Base-by-base conservation (phyloP, 768 basidiomycete species). In the Boletus vermiculosoides region DNA sequence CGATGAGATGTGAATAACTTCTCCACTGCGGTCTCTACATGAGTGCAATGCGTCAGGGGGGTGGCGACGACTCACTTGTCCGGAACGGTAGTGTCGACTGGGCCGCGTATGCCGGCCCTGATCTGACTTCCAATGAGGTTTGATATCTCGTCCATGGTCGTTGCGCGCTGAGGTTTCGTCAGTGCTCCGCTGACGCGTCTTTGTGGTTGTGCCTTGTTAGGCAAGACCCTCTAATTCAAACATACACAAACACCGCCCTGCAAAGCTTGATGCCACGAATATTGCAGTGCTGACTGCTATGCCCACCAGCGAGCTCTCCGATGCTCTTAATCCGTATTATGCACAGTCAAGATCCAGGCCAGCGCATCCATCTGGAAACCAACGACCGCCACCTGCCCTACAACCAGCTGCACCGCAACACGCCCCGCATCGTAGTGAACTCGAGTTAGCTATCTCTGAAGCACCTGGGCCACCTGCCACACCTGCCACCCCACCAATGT, bases 1-100 rank as follows among this genome's bases (percentile, higher is more conserved):
- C 10, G 94, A 95, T 18, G 94, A 97, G 66, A 99, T 98, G 74
- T 98, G 94, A 61, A 98, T 95, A 67, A 92, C 90, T 77, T 94
- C 92, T 71, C 92, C 92, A 69, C 91, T 94, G 59, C 31, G 3
- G 55, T 50, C 12, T 39, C 42, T 22, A 42, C 18, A 55, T 54
- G 59, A 51, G 45, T 49, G 52, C 44, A 28, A n/a, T 23, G 44
- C 20, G 23, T 20, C 37, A 22, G 28, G 51, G 45, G 49, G 55
- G 20, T 25, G 15, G n/a, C 45, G 34, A 45, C 54, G 33, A 66
- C 80, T 47, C 62, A 91, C 90, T 90, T 92, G 80, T 93, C 91
- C 47, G 91, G 91, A 6, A 85, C 78, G 45, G 75, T 76, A 4
- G 73, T 67, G 53, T 88, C 87, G 39, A 78, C 76, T 18, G 73